phyloP scores from a whole-genome alignment of 257 asterid species.

The Ehretia macrophylla region DNA sequence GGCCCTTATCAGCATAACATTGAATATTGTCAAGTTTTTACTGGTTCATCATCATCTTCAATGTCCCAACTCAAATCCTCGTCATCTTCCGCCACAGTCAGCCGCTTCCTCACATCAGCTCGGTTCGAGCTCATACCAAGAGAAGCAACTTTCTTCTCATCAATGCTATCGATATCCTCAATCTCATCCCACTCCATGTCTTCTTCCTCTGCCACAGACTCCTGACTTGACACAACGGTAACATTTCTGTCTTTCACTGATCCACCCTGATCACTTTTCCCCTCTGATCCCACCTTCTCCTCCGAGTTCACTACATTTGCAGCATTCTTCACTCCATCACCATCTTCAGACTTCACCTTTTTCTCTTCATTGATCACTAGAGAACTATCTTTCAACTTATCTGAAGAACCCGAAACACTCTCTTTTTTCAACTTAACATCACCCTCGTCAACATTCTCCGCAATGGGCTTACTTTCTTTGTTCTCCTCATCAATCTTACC shows the following conservation, averaged over 20 bases:
- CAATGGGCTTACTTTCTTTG: too few relatives aligned
- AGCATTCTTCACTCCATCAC: too few relatives aligned
- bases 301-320: conserved; percentile 9
- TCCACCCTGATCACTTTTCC: conserved; percentile 21
- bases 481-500: too few relatives aligned
- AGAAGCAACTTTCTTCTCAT: conserved; percentile 43
- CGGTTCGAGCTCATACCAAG: conserved; percentile 32
- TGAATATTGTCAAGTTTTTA: conserved; percentile 13
- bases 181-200: conserved; percentile 92
- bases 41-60: conserved; percentile 61
- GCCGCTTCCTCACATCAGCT: conserved; percentile 41
- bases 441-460: too few relatives aligned
- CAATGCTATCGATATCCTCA: conserved; percentile 62
- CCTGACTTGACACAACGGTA: conserved; percentile 24
- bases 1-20: conserved; percentile 3
- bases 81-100: conserved; percentile 59
- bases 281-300: too few relatives aligned
- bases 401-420: too few relatives aligned
- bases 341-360: too few relatives aligned
- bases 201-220: conserved; percentile 42
- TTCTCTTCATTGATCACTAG: conserved; percentile 2
- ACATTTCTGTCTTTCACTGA: conserved; percentile 23
- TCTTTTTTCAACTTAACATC: too few relatives aligned
- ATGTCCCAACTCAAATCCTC: conserved; percentile 82
- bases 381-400: not conserved